phyloP scores from a whole-genome alignment of 495 filamentous ascomycete genomes.

The Glarea lozoyensis region DNA sequence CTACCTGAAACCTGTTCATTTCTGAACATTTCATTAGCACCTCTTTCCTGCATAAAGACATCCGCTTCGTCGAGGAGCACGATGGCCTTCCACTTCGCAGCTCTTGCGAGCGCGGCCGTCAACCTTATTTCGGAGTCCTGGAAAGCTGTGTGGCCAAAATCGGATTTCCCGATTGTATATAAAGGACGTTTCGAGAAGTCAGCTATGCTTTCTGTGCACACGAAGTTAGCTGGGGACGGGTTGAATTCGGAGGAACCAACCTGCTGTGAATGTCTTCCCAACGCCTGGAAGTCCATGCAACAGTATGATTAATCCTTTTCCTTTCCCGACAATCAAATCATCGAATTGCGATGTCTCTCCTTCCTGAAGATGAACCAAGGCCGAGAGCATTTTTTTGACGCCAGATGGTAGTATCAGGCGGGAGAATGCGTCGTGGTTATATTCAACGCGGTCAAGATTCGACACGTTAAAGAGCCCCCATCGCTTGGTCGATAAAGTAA shows the following conservation, averaged over 20 bases:
- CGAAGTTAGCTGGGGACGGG: neutral
- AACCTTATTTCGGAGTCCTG: slow-evolving; percentile 63
- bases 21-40: slow-evolving; percentile 28
- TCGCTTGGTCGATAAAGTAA: slow-evolving; percentile 65
- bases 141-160: slow-evolving; percentile 65
- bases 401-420: slow-evolving; percentile 60
- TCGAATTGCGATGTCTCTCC: slow-evolving; percentile 73
- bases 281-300: slow-evolving; percentile 75
- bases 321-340: slow-evolving; percentile 69
- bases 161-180: slow-evolving; percentile 71
- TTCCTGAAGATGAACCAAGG: slow-evolving; percentile 65
- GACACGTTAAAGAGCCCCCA: slow-evolving; percentile 83
- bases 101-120: slow-evolving; percentile 70
- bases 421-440: slow-evolving; percentile 69
- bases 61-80: slow-evolving; percentile 38
- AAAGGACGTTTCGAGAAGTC: slow-evolving; percentile 70
- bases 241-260: slow-evolving; percentile 30
- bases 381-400: slow-evolving; percentile 68
- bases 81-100: slow-evolving; percentile 77
- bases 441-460: slow-evolving; percentile 67
- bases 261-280: slow-evolving; percentile 80
- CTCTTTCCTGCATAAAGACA: slow-evolving; percentile 34
- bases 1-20: slow-evolving; percentile 51
- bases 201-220: slow-evolving; percentile 44
- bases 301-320: slow-evolving; percentile 60